Conservation (phyloP, 108 stramenopile species). For the Nitzschia sp. region DNA sequence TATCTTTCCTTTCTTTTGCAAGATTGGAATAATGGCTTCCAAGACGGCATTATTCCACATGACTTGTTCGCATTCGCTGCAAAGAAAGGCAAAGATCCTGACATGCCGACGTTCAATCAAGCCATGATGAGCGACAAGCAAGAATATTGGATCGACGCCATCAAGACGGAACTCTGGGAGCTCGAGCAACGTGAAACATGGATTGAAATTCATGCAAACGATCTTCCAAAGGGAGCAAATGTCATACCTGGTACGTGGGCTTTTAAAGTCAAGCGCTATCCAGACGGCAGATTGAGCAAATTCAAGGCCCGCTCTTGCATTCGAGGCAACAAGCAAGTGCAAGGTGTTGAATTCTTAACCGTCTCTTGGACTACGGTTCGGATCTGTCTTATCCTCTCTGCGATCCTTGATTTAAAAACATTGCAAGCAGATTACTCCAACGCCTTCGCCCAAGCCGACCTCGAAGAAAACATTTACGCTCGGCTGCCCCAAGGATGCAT, state of each 20-base stretch:
- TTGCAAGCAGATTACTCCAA: slow-evolving; percentile 48
- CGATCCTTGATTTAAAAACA: slow-evolving; percentile 30
- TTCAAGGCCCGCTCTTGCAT: slow-evolving; percentile 63
- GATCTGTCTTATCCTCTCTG: slow-evolving; percentile 24
- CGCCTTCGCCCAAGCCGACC: slow-evolving; percentile 46
- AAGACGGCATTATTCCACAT: background rate
- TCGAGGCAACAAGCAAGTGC: slow-evolving; percentile 51
- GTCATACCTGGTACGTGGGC: slow-evolving; percentile 43
- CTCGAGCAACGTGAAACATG: background rate
- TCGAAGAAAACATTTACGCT: slow-evolving; percentile 22
- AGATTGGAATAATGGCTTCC: background rate
- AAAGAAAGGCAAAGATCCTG: slow-evolving; percentile 16
- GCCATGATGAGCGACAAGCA: slow-evolving; percentile 18
- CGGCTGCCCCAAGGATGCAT: slow-evolving; percentile 43
- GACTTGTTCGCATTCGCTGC: background rate
- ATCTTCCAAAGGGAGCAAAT: slow-evolving; percentile 6
- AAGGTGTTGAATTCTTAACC: slow-evolving; percentile 65
- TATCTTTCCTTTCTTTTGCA: background rate
- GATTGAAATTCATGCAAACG: slow-evolving; percentile 22
- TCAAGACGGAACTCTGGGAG: background rate
- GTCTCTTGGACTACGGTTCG: slow-evolving; percentile 55
- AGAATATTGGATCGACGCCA: background rate
- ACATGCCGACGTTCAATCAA: slow-evolving; percentile 16
- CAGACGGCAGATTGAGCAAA: slow-evolving; percentile 48
- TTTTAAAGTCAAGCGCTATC: slow-evolving; percentile 40